A percentile compares a stretch with the other conserved stretches of the same genome.
These are phyloP conservation scores for Syzygium oleosum DNA, from an alignment of 345 rosid genomes.

Conservation along the genomic window DNA sequence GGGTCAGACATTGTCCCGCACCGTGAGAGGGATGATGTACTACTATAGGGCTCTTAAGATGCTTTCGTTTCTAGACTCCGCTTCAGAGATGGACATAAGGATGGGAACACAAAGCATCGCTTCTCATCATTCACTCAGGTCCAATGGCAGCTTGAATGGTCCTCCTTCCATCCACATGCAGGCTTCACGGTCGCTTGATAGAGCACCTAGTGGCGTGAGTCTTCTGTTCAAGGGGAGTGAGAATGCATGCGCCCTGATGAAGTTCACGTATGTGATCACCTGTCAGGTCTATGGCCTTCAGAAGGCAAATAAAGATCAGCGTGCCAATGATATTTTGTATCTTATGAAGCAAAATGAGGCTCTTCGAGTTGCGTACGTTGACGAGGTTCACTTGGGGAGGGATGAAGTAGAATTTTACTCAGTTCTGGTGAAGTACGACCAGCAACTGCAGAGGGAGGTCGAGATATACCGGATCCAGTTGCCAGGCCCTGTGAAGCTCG, in stretches of 20 bases:
- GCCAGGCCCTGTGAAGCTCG: slow-evolving; percentile 85
- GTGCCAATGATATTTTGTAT: slow-evolving; percentile 67
- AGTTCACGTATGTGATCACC: slow-evolving; percentile 77
- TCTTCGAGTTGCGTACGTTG: slow-evolving; percentile 89
- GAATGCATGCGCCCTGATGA: slow-evolving; percentile 71
- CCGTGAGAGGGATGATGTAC: slow-evolving; percentile 95
- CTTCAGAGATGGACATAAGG: slow-evolving; percentile 74
- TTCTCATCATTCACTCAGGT: slow-evolving; percentile 30
- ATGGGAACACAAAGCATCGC: slow-evolving; percentile 44
- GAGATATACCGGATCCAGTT: slow-evolving; percentile 80
- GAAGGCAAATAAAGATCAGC: slow-evolving; percentile 56
- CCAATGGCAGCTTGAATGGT: slow-evolving; percentile 14
- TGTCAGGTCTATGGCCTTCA: slow-evolving; percentile 84
- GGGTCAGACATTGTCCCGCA: slow-evolving; percentile 91
- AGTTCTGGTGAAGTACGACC: slow-evolving; percentile 79
- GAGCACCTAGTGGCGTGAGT: slow-evolving; percentile 52
- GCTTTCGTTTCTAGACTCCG: slow-evolving; percentile 83
- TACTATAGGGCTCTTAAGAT: slow-evolving; percentile 78
- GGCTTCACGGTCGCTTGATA: slow-evolving; percentile 22
- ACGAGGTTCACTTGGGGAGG: slow-evolving; percentile 55
- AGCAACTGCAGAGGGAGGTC: slow-evolving; percentile 59
- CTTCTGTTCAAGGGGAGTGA: slow-evolving; percentile 77
- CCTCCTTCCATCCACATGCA: slow-evolving; percentile 5
- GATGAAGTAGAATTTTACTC: slow-evolving; percentile 58
- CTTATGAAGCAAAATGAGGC: slow-evolving; percentile 73